Percentiles rank a stretch among this genome's conserved stretches.
Conservation (phyloP, 139 green algal genomes). For the Micromonas commoda region DNA sequence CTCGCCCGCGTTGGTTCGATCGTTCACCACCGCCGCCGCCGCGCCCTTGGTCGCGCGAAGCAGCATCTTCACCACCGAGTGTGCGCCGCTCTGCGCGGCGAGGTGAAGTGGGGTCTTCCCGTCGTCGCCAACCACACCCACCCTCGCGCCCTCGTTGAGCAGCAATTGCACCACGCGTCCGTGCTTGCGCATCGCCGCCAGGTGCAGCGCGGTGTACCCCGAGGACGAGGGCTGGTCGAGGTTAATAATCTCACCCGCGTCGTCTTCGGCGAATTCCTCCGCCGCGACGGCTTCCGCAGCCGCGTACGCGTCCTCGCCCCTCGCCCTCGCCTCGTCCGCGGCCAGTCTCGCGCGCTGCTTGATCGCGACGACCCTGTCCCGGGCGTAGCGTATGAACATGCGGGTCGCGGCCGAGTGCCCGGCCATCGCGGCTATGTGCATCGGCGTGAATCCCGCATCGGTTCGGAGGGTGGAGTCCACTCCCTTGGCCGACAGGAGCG, state of each 20-base stretch:
- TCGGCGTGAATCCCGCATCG: not conserved
- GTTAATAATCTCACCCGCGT: not conserved
- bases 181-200: not conserved
- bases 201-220: constrained; percentile 1
- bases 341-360: not conserved
- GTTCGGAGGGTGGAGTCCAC: not conserved
- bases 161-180: not conserved
- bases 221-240: not conserved
- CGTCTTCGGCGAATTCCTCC: not conserved
- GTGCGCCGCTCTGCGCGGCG: not conserved
- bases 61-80: not conserved
- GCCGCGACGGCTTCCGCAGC: not conserved
- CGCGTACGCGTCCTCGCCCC: not conserved
- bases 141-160: not conserved
- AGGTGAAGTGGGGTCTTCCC: constrained; percentile 1
- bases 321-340: not conserved
- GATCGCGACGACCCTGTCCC: not conserved
- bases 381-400: not conserved
- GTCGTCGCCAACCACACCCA: not conserved
- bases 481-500: not conserved
- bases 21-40: not conserved
- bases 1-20: not conserved
- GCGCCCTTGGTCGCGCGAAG: not conserved
- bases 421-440: not conserved
- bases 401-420: not conserved